phyloP scores from a whole-genome alignment of 768 basidiomycete genomes.

The Russula vinacea region DNA sequence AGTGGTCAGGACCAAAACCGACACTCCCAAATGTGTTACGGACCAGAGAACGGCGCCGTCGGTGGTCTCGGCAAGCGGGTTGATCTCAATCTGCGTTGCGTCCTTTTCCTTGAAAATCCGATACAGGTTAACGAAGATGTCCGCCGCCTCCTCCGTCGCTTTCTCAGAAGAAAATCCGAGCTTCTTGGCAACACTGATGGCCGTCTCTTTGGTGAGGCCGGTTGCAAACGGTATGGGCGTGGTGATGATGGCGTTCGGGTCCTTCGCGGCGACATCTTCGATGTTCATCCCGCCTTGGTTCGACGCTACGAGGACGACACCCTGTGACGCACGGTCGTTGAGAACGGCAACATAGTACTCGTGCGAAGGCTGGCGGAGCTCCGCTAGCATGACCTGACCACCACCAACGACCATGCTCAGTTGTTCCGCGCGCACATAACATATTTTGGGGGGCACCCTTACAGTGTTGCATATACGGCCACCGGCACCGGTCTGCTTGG shows the following conservation, averaged over 20 bases:
- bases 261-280: constrained; percentile 96
- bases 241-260: constrained; percentile 92
- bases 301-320: constrained; percentile 91
- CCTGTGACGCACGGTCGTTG: constrained; percentile 86
- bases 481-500: constrained; percentile 93
- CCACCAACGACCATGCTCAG: constrained; percentile 1
- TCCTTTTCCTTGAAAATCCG: constrained; percentile 98
- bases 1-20: constrained; percentile 14
- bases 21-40: constrained; percentile 33
- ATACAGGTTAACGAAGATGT: constrained; percentile 92
- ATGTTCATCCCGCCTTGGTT: constrained; percentile 99
- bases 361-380: constrained; percentile 87
- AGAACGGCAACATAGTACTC: constrained; percentile 98
- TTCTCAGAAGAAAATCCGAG: constrained; percentile 78
- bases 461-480: constrained; percentile 96
- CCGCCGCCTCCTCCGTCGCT: constrained; percentile 81
- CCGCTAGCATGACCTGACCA: constrained; percentile 91
- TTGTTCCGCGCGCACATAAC: background rate
- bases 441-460: constrained; percentile 34
- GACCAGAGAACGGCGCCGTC: constrained; percentile 94
- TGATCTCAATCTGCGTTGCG: constrained; percentile 99
- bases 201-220: constrained; percentile 71
- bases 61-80: constrained; percentile 88
- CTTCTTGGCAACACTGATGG: constrained; percentile 76
- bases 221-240: constrained; percentile 83